Base-by-base conservation (phyloP, 2,329 filamentous ascomycete genomes). In the Ceratocystis variospora region DNA sequence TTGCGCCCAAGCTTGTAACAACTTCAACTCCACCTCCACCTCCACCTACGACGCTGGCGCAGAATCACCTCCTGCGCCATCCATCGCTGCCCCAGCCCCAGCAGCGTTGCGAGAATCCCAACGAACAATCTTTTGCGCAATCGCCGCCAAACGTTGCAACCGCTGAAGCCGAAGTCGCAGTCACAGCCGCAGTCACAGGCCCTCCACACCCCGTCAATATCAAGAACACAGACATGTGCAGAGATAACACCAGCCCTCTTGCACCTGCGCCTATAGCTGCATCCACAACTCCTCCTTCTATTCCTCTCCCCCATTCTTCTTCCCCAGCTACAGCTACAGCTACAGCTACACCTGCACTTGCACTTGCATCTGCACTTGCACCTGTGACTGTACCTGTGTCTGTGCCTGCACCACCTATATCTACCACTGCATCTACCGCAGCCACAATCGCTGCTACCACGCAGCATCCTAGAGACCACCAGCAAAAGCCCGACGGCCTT, bases 401-500 rank as follows among this genome's bases (percentile, higher is more conserved):
- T 50, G 31, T 33, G 22, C 28, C 46, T 45, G 17, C 33, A 41
- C 37, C 12, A 41, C 37, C 37, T 41, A 3, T 15, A 41, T 15
- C 37, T 41, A 41, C 37, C 37, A 41, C 37, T 15, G 37, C 37
- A 41, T 5, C 37, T 41, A 41, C 37, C 37, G 37, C 37, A 41
- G 37, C 37, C 37, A 41, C 37, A 41, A 41, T 41, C 10, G 37
- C 37, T 41, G 37, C 1, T 41, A 41, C 37, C 12, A 12, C 37
- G 15, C 61, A 63, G 61, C 46, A 59, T 31, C 22, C 59, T 31
- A 41, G 31, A 19, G 19, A 63, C 62, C 62, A 63, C 31, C 46
- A 19, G 7, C 25, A 15, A 63, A 33, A 57, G 50, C 41, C 50
- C 28, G 50, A 48, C 33, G 37, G 53, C 61, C 53, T 62, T 37